phyloP scores from a whole-genome alignment of 306 rosid species.

The Casuarina glauca region DNA sequence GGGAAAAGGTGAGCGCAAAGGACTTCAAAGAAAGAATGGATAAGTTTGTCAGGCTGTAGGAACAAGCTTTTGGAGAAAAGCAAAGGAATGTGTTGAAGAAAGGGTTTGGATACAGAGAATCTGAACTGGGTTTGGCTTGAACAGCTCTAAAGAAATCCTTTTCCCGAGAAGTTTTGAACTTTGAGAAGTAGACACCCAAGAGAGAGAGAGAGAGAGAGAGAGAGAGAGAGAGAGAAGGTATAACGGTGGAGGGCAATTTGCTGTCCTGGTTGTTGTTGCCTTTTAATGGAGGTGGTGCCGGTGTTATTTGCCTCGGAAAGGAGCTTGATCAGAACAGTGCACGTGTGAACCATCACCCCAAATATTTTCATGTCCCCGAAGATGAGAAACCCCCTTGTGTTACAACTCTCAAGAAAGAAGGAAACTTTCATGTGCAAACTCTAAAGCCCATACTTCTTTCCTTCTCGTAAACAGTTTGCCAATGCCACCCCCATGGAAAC shows the following conservation, averaged over 20 bases:
- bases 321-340: constrained; percentile 76
- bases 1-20: neutral
- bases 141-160: neutral
- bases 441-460: constrained; percentile 6
- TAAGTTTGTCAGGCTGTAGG: neutral
- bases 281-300: constrained; percentile 40
- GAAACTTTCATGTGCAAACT: neutral
- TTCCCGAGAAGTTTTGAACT: neutral
- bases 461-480: constrained; percentile 1
- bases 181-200: constrained; percentile 14
- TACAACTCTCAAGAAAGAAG: constrained; percentile 5
- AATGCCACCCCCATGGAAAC: constrained; percentile 13
- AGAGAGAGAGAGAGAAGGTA: constrained; percentile 8
- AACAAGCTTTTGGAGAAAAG: constrained; percentile 6
- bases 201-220: constrained; percentile 18
- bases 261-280: constrained; percentile 49
- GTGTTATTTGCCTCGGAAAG: constrained; percentile 69
- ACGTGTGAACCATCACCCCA: constrained; percentile 69
- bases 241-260: constrained; percentile 21
- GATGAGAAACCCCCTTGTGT: neutral
- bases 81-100: constrained; percentile 6
- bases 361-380: constrained; percentile 39
- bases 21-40: neutral
- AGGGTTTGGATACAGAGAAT: constrained; percentile 25
- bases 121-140: constrained; percentile 5